phyloP scores from a whole-genome alignment of 1,139 yeast genomes.

The Petasospora rhodanensis region DNA sequence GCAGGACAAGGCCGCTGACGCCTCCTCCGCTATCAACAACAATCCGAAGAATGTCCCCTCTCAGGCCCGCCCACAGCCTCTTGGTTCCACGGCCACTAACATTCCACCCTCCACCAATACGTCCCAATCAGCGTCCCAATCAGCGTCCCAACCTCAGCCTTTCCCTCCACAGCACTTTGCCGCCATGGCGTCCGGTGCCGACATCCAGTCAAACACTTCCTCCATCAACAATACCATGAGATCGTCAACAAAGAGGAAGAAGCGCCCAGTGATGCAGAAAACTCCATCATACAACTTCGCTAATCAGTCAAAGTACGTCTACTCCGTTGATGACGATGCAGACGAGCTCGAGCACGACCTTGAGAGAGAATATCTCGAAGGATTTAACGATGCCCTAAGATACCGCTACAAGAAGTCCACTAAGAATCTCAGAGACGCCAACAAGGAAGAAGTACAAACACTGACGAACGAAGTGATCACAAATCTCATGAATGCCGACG shows the following conservation, averaged over 20 bases:
- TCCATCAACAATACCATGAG: slow-evolving; percentile 14
- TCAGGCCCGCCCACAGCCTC: too few relatives aligned
- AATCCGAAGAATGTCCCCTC: too few relatives aligned
- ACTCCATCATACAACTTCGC: slow-evolving; percentile 19
- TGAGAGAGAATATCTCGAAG: slow-evolving; percentile 64
- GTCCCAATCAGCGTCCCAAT: too few relatives aligned
- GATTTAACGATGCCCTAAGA: slow-evolving; percentile 62
- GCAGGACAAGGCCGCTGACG: too few relatives aligned
- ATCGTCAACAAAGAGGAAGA: slow-evolving; percentile 15
- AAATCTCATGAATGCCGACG: slow-evolving; percentile 24
- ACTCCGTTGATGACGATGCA: slow-evolving; percentile 76
- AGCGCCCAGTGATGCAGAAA: slow-evolving; percentile 20
- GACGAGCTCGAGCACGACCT: slow-evolving; percentile 54
- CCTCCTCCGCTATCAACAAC: too few relatives aligned
- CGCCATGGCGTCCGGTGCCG: slow-evolving; percentile 6
- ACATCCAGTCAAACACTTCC: slow-evolving; percentile 12
- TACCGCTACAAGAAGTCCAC: slow-evolving; percentile 33
- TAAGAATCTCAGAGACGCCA: slow-evolving; percentile 15
- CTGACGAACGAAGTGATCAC: slow-evolving; percentile 15
- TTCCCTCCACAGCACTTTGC: neutral
- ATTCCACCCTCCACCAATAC: too few relatives aligned
- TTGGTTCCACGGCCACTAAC: too few relatives aligned
- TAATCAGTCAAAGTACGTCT: slow-evolving; percentile 33
- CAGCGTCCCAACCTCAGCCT: neutral
- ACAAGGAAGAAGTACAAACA: slow-evolving; percentile 11